Base-by-base conservation (phyloP, 257 asterid species). In the Handroanthus guayacan region DNA sequence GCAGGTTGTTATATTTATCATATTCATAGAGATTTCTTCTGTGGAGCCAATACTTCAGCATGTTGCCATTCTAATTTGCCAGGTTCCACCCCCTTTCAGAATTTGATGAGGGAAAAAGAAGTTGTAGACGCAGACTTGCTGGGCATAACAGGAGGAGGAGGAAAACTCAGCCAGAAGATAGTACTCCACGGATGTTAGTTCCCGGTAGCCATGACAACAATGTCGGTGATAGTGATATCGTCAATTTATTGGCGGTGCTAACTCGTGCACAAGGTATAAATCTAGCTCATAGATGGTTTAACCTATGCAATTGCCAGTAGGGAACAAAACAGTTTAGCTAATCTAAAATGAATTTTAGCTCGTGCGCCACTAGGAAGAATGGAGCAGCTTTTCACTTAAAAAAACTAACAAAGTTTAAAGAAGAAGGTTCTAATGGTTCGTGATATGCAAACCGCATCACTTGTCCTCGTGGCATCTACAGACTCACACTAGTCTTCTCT, bases 121-220 rank as follows among this genome's bases (percentile, higher is more conserved):
- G 99, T 75, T 94, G 99, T 80, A 90, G 99, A 84, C 92, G 98
- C 31, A 86, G 98, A 72, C 95, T 94, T 52, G 99, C 99, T 72
- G 99, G 99, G 57, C 99, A 94, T 81, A 94, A 94, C 83, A 80
- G 92, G 83, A 87, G 99, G 92, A 90, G 99, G 84, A 90, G 99
- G 82, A 94, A 94, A 84, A 90, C 93, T 67, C 91, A 89, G 74
- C 96, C 93, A 13, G 97, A 94, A 73, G 97, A 90, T 45, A 79
- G 81, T 71, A 51, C 85, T 20, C 80, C 90, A 54, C 85, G 75
- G 39, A 69, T 80, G 74, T 68, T 78, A 51, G 81, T 79, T 58
- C 91, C 93, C 20, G 80, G 79, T 47, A 84, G 60, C 75, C 79
- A 62, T 34, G 89, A 78, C 36, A 84, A 74, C 76, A 79, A 71